A percentile compares a stretch with the other conserved stretches of the same genome.
These are phyloP conservation scores for Beauveria sp. DNA, from an alignment of 2,329 filamentous ascomycete species.

Conservation along the genomic window DNA sequence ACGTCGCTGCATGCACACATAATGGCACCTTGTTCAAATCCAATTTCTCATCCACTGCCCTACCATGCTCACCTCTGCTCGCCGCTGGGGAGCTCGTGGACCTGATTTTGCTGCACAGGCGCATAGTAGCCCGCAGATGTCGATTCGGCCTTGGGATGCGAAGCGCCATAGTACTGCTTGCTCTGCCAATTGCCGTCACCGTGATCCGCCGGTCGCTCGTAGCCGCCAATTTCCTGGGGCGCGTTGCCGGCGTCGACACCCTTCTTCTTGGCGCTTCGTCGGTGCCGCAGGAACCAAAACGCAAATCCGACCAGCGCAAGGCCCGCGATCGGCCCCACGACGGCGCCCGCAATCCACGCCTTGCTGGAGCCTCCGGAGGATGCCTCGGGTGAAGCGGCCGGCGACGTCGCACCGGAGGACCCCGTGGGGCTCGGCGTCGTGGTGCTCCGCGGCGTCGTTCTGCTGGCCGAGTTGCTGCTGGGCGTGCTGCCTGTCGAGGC, in stretches of 20 bases:
- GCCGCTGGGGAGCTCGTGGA: conserved; percentile 3
- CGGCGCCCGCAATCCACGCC: conserved; percentile 6
- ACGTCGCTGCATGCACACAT: neutral
- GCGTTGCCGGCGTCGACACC: neutral
- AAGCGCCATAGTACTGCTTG: conserved; percentile 6
- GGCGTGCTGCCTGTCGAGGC: conserved; percentile 2
- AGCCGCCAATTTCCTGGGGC: conserved; percentile 7
- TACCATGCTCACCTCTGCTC: neutral
- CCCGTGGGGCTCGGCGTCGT: neutral
- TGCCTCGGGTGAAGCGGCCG: neutral
- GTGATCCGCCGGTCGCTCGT: conserved; percentile 1
- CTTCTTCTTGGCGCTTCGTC: neutral
- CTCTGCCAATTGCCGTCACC: neutral
- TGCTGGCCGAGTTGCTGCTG: conserved; percentile 2
- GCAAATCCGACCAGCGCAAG: conserved; percentile 3
- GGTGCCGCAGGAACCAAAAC: conserved; percentile 4
- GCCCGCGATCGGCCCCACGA: conserved; percentile 1
- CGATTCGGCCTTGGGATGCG: conserved; percentile 2
- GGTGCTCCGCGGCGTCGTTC: neutral
- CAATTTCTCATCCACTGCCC: too few species aligned
- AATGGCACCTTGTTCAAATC: neutral
- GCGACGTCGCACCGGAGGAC: neutral
- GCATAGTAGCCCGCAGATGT: conserved; percentile 5
- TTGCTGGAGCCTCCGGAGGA: neutral
- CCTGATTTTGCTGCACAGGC: conserved; percentile 5